A percentile compares a stretch with the other conserved stretches of the same genome.
phyloP scores from a whole-genome alignment of 352 stramenopile genomes.

The Blastocystis sp. region DNA sequence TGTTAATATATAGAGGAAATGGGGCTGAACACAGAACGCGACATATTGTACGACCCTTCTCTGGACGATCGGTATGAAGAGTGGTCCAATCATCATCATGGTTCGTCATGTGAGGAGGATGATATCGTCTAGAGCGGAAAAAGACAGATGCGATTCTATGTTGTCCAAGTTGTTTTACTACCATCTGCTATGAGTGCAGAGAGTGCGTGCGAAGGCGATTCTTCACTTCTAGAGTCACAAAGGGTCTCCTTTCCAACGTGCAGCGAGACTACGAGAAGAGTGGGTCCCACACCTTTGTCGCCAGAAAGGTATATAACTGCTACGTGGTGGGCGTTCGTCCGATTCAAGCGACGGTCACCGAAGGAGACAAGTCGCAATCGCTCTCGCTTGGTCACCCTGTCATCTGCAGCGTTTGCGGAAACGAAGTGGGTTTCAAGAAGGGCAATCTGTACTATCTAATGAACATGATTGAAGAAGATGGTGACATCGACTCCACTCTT shows the following conservation, averaged over 20 bases:
- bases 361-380: background rate
- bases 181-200: constrained; percentile 25
- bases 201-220: background rate
- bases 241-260: background rate
- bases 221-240: background rate
- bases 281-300: background rate
- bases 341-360: background rate
- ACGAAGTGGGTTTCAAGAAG: constrained; percentile 36
- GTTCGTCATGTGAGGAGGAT: background rate
- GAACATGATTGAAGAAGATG: constrained; percentile 42
- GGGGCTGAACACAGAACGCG: background rate
- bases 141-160: constrained; percentile 28
- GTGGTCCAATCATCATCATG: constrained; percentile 2
- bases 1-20: background rate
- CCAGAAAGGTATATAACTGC: constrained; percentile 1
- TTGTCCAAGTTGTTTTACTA: constrained; percentile 49
- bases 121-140: background rate
- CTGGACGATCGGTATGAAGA: constrained; percentile 4
- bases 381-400: background rate
- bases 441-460: background rate
- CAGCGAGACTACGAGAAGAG: background rate
- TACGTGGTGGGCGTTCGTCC: background rate
- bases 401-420: constrained; percentile 1
- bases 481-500: background rate
- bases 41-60: constrained; percentile 16